These are phyloP conservation scores for Gleditsia sinensis DNA, from an alignment of 306 rosid genomes.

Conservation along the genomic window DNA sequence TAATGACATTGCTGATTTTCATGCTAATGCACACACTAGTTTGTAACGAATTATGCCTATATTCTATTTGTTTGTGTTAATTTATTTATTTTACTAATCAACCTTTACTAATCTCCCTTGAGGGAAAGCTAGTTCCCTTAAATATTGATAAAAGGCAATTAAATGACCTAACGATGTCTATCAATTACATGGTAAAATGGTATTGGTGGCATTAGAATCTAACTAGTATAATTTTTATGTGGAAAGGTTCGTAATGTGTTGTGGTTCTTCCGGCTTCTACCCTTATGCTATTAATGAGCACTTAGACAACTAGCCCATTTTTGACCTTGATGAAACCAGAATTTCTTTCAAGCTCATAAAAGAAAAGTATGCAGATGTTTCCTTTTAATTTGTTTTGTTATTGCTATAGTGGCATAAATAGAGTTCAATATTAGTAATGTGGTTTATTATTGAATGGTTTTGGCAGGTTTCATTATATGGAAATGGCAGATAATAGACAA, in stretches of 20 bases:
- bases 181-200: conserved; percentile 7
- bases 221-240: neutral
- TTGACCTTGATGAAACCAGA: conserved; percentile 81
- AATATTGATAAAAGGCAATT: conserved; percentile 85
- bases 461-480: conserved; percentile 90
- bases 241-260: conserved; percentile 85
- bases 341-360: conserved; percentile 90
- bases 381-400: no score
- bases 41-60: no score
- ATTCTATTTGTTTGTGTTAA: no score
- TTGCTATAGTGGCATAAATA: no score
- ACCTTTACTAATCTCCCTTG: no score
- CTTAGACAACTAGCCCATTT: conserved; percentile 75
- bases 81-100: no score
- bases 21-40: no score
- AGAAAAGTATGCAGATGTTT: conserved; percentile 62
- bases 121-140: conserved; percentile 65
- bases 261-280: conserved; percentile 85
- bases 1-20: no score
- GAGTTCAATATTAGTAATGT: no score
- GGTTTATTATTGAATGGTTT: neutral
- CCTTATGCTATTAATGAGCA: conserved; percentile 89
- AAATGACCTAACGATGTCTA: neutral
- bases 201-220: neutral
- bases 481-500: conserved; percentile 85